phyloP scores from a whole-genome alignment of 2,329 filamentous ascomycete genomes.

The Zymoseptoria ardabiliae region DNA sequence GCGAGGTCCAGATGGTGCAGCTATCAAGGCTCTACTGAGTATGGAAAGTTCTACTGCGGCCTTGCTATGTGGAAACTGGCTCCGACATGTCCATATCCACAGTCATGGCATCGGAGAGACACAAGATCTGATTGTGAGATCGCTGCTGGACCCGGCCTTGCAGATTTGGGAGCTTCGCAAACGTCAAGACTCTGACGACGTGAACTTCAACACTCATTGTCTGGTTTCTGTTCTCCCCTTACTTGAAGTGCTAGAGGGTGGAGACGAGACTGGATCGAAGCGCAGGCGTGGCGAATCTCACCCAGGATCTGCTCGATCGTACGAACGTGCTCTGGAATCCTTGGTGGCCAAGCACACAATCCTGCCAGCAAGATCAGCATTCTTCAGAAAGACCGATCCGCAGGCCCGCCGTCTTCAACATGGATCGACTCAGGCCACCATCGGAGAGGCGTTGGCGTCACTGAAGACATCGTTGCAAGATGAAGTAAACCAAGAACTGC shows the following conservation, averaged over 20 bases:
- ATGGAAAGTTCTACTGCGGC: slow-evolving; percentile 14
- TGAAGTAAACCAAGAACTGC: neutral
- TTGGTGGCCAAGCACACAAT: slow-evolving; percentile 37
- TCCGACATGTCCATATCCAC: slow-evolving; percentile 8
- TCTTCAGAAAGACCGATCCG: slow-evolving; percentile 22
- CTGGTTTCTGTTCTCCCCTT: slow-evolving; percentile 20
- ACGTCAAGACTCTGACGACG: slow-evolving; percentile 14
- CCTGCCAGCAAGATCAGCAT: slow-evolving; percentile 32
- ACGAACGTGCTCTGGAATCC: slow-evolving; percentile 12
- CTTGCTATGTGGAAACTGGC: slow-evolving; percentile 21
- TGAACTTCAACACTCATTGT: slow-evolving; percentile 22
- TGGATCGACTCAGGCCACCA: neutral
- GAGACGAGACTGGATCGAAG: slow-evolving; percentile 5
- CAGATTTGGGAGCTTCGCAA: slow-evolving; percentile 25
- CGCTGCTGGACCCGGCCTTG: slow-evolving; percentile 15
- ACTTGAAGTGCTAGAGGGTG: neutral
- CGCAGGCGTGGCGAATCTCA: slow-evolving; percentile 13
- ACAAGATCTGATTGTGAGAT: neutral
- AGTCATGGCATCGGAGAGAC: too few species aligned
- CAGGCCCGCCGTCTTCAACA: slow-evolving; percentile 1
- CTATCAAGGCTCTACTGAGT: slow-evolving; percentile 20
- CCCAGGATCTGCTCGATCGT: neutral
- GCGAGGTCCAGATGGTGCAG: slow-evolving; percentile 12
- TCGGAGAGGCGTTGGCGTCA: slow-evolving; percentile 6
- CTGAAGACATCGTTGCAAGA: slow-evolving; percentile 2